A percentile compares a stretch with the other conserved stretches of the same genome.
Conservation (phyloP, 73 alveolate species). For the Tetrahymena malaccensis region DNA sequence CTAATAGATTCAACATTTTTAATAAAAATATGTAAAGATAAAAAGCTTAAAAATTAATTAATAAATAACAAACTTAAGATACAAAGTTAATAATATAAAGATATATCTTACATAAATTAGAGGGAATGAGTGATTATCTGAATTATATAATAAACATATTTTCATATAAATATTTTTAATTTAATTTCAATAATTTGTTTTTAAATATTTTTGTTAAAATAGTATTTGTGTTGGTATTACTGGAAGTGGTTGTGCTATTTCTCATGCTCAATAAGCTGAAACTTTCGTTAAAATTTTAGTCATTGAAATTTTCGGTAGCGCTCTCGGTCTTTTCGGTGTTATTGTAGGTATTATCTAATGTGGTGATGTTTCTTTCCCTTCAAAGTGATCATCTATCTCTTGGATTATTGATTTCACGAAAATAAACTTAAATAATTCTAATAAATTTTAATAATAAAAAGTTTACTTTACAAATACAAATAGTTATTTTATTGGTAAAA, state of each 20-base stretch:
- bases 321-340: conserved; percentile 89
- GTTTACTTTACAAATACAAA: background rate
- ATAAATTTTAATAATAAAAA: background rate
- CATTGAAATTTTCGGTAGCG: conserved; percentile 96
- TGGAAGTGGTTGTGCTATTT: conserved; percentile 97
- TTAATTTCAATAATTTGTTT: background rate
- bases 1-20: no score
- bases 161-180: no score
- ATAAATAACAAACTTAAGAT: no score
- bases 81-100: no score
- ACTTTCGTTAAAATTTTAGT: conserved; percentile 95
- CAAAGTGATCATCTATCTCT: background rate
- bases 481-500: background rate
- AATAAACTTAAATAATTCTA: background rate
- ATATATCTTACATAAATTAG: no score
- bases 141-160: no score
- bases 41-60: no score
- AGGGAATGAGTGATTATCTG: no score
- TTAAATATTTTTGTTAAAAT: no score
- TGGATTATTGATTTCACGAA: background rate
- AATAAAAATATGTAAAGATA: no score
- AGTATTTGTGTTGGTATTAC: conserved; percentile 95
- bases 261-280: conserved; percentile 97
- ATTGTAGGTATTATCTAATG: conserved; percentile 88
- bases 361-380: conserved; percentile 59